phyloP scores from a whole-genome alignment of 208 protist genomes.

The Lotmaria passim region DNA sequence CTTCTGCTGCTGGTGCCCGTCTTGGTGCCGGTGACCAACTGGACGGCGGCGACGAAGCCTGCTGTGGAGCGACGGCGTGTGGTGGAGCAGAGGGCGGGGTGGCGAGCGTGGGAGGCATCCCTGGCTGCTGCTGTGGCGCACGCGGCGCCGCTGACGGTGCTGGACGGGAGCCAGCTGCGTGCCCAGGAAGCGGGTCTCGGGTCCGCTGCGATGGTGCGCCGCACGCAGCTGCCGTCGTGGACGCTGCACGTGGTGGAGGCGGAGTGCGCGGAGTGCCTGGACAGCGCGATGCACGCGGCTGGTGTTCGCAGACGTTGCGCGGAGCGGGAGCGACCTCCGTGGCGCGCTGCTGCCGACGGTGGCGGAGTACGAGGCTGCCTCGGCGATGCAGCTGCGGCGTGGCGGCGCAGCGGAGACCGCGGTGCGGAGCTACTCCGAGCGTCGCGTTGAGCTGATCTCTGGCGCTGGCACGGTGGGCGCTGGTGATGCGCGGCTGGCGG shows the following conservation, averaged over 20 bases:
- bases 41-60: no score
- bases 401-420: background rate
- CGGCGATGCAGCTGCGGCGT: background rate
- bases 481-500: background rate
- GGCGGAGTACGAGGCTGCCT: background rate
- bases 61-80: no score
- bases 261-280: slow-evolving; percentile 15
- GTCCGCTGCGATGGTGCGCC: background rate
- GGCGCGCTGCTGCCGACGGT: slow-evolving; percentile 18
- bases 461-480: no score
- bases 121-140: background rate
- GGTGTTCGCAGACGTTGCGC: slow-evolving; percentile 44
- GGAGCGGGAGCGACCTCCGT: slow-evolving; percentile 31
- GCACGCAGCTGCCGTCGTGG: slow-evolving; percentile 30
- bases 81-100: no score
- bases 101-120: no score
- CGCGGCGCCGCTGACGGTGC: no score
- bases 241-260: slow-evolving; percentile 18
- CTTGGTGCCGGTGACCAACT: no score
- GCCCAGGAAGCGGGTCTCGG: no score
- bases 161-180: no score
- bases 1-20: no score
- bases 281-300: slow-evolving; percentile 17
- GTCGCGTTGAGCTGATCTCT: slow-evolving; percentile 4
- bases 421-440: background rate